Conservation (phyloP, 805 yeast species). For the Candida andamanensis region DNA sequence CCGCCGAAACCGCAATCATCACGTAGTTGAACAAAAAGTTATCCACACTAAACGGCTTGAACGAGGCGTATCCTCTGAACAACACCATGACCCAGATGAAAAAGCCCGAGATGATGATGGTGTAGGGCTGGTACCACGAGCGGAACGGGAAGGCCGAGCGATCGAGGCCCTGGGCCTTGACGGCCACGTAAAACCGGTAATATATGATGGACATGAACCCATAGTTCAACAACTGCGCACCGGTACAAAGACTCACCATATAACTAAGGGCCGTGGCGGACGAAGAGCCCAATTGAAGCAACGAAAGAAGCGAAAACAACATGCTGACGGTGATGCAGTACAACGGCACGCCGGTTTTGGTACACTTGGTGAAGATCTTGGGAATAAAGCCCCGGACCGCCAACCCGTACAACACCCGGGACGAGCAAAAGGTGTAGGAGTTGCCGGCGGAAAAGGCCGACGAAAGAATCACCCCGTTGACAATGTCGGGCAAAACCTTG, state of each 20-base stretch:
- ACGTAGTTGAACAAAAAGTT: constrained; percentile 66
- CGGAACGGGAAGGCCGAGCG: constrained; percentile 35
- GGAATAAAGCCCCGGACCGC: constrained; percentile 18
- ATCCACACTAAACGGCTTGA: constrained; percentile 60
- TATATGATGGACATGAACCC: constrained; percentile 42
- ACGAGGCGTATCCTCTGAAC: constrained; percentile 64
- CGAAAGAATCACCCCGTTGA: constrained; percentile 27
- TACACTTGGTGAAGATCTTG: constrained; percentile 13
- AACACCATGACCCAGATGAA: constrained; percentile 43
- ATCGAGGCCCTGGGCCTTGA: constrained; percentile 35
- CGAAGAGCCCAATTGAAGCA: constrained; percentile 24
- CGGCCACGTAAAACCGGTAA: constrained; percentile 37
- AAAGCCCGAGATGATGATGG: constrained; percentile 25
- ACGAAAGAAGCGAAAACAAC: constrained; percentile 24
- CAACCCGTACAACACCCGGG: constrained; percentile 17
- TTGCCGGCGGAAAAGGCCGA: constrained; percentile 23
- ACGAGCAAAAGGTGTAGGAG: constrained; percentile 16
- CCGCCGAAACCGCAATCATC: constrained; percentile 51
- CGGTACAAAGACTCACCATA: constrained; percentile 44
- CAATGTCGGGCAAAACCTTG: constrained; percentile 25
- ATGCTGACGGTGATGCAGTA: constrained; percentile 23
- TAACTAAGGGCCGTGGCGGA: constrained; percentile 37
- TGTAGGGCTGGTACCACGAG: constrained; percentile 42
- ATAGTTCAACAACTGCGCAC: constrained; percentile 44
- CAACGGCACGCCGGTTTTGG: constrained; percentile 17